Base-by-base conservation (phyloP, 768 basidiomycete genomes). In the Leccinum variicolor region DNA sequence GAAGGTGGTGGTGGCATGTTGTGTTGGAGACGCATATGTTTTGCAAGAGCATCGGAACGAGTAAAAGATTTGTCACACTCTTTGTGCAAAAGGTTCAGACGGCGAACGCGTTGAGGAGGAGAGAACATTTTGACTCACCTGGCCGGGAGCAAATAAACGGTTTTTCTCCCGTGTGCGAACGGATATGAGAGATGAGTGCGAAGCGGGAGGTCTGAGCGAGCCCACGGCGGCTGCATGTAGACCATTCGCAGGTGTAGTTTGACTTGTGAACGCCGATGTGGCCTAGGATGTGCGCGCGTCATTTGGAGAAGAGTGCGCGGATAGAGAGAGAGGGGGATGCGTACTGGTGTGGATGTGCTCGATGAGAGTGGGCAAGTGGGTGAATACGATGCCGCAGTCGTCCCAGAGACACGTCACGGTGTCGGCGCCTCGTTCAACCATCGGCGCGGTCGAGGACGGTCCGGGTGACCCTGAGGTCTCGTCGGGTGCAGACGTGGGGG, bases 61-160 rank as follows among this genome's bases (percentile, higher is more conserved):
- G 94, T 94, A 73, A 98, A 98, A 0, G 91, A 89, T 66, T 93
- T 94, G 77, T 92, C 92, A 69, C 95, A 98, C 76, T 94, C 94
- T 95, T 19, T 19, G 1, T 34, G 21, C 13, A 31, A 13, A 13
- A 3, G 28, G 55, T 64, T 41, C 23, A 54, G 43, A 25, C 28
- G n/a, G 29, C 14, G 21, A 23, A 36, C 48, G n/a, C 7, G 11
- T 23, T 36, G 36, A 39, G 15, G 15, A 11, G 15, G 14, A 4
- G 31, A 31, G 8, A 28, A 31, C 29, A 3, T 7, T n/a, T 39
- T 4, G 39, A 70, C 86, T 64, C 58, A 90, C 94, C 93, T 67
- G 91, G 86, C 57, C 83, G 77, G 11, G 84, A 74, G 68, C 94
- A 98, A 23, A 82, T 85, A 67, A 94, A 97, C 0, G 94, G 94